Conservation (phyloP, 2,329 filamentous ascomycete species). For the Zymoseptoria pseudotritici region DNA sequence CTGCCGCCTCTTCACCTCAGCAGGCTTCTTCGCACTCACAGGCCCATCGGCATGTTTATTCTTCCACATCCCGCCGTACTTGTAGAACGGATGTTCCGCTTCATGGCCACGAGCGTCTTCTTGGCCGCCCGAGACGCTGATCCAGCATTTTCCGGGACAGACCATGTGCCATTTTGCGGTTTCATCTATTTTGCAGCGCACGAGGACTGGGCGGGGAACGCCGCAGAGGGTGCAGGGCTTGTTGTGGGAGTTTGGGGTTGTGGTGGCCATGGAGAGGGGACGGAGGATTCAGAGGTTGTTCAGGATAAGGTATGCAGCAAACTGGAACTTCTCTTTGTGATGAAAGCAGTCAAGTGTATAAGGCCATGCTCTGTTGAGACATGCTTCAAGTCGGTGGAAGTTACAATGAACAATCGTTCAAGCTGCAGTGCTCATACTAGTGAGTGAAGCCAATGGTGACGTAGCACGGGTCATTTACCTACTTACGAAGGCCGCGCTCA, state of each 20-base stretch:
- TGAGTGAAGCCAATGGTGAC: neutral
- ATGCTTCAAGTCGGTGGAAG: too few relatives aligned
- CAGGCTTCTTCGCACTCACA: constrained; percentile 36
- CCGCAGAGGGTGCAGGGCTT: constrained; percentile 38
- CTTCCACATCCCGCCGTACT: constrained; percentile 39
- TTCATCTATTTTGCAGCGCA: constrained; percentile 39
- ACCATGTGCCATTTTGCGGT: constrained; percentile 38
- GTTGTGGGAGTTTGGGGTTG: constrained; percentile 10
- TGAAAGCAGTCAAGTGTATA: too few relatives aligned
- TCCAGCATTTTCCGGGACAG: constrained; percentile 39
- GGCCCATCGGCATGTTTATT: constrained; percentile 31
- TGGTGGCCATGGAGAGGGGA: neutral
- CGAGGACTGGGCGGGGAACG: constrained; percentile 32
- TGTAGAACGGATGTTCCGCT: constrained; percentile 30
- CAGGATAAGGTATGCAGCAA: too few relatives aligned
- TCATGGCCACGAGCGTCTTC: constrained; percentile 33
- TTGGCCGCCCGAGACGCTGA: constrained; percentile 36
- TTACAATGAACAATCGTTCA: too few relatives aligned
- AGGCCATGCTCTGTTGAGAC: too few relatives aligned
- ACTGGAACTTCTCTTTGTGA: too few relatives aligned
- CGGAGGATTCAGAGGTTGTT: too few relatives aligned
- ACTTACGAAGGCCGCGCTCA: too few relatives aligned
- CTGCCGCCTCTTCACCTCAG: constrained; percentile 32
- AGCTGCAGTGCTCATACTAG: too few relatives aligned
- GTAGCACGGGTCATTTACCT: neutral